Evolutionary conservation across 495 filamentous ascomycete genomes (phyloP).

Genomic region (Daldinia caldariorum): DNA sequence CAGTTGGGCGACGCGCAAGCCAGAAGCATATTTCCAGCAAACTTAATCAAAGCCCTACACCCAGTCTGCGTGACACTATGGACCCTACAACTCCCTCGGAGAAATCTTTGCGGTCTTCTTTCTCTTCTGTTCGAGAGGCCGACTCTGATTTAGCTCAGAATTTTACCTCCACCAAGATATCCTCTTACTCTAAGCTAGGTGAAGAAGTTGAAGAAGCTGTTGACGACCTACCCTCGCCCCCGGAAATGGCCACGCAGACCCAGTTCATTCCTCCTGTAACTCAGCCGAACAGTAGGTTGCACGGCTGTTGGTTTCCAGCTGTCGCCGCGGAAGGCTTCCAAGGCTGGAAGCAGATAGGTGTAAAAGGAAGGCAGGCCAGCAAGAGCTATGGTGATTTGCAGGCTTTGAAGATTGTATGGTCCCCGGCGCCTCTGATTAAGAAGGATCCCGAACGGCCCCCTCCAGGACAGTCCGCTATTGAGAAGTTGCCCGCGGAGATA

Average conservation of each 20-base stretch:
- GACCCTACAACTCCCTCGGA: constrained; percentile 47
- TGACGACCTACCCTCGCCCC: constrained; percentile 49
- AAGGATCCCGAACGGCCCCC: constrained; percentile 40
- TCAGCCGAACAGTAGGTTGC: constrained; percentile 57
- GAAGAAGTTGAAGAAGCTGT: constrained; percentile 61
- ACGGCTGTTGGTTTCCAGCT: constrained; percentile 72
- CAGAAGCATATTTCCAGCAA: constrained; percentile 27
- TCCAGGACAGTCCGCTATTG: constrained; percentile 62
- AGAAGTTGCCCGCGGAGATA: constrained; percentile 75
- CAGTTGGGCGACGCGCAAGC: constrained; percentile 32
- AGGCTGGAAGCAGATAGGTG: constrained; percentile 76
- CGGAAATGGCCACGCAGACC: constrained; percentile 59
- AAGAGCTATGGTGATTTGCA: constrained; percentile 78
- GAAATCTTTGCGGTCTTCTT: constrained; percentile 60
- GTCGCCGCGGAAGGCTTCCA: constrained; percentile 69
- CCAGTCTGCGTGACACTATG: constrained; percentile 36
- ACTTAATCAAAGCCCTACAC: constrained; percentile 40
- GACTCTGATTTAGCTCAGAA: constrained; percentile 70
- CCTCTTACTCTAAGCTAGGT: constrained; percentile 58
- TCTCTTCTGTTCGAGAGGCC: constrained; percentile 66
- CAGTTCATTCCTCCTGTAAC: constrained; percentile 59
- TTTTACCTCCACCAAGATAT: constrained; percentile 73
- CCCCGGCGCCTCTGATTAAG: constrained; percentile 52
- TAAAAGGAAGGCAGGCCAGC: constrained; percentile 72
- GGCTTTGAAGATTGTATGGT: constrained; percentile 64